A percentile compares a stretch with the other conserved stretches of the same genome.
These are phyloP conservation scores for Dictyostelium purpureum DNA, from an alignment of 78 protist species.

Conservation along the genomic window DNA sequence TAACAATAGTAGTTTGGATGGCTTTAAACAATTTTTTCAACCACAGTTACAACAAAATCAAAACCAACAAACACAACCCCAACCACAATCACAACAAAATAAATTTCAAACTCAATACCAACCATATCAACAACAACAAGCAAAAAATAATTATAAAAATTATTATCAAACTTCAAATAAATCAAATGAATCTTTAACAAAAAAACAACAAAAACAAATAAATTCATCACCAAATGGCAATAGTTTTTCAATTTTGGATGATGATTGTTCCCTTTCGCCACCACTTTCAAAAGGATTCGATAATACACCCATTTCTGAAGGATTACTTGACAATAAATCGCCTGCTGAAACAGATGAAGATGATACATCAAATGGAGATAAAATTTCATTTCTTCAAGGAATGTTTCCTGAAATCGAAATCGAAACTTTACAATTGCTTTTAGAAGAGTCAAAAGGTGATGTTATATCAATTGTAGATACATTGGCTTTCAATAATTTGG, in stretches of 20 bases:
- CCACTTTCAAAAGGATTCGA: too few species aligned
- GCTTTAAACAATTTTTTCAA: neutral
- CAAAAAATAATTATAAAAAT: neutral
- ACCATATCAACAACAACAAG: neutral
- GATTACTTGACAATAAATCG: too few species aligned
- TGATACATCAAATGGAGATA: neutral
- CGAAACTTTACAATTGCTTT: neutral
- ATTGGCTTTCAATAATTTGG: neutral
- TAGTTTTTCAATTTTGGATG: neutral
- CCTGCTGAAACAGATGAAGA: neutral
- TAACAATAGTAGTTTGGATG: neutral
- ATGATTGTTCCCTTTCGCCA: too few species aligned
- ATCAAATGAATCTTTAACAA: neutral
- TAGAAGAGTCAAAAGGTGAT: conserved; percentile 27
- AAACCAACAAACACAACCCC: neutral
- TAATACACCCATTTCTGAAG: too few species aligned
- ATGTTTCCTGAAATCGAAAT: conserved; percentile 38
- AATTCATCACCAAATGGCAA: neutral
- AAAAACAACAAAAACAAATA: neutral
- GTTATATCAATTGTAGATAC: conserved; percentile 18
- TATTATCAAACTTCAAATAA: neutral
- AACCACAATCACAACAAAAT: neutral
- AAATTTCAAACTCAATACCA: neutral
- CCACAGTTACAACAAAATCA: neutral
- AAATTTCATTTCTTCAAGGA: neutral